A percentile compares a stretch with the other conserved stretches of the same genome.
These are phyloP conservation scores for Brassica napus DNA, from an alignment of 345 rosid species.

Conservation along the genomic window DNA sequence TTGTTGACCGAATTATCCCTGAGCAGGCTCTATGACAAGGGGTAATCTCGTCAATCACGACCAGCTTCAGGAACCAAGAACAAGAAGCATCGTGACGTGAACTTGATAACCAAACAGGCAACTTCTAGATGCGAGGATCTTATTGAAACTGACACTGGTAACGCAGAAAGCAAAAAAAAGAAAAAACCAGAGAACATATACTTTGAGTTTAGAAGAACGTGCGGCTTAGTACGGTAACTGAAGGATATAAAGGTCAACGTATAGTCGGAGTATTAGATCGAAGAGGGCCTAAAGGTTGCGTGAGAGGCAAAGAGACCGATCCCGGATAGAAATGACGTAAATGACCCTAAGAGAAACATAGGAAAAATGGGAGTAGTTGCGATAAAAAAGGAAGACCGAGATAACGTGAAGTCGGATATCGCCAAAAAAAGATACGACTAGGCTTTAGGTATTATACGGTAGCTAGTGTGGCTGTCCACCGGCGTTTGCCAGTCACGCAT, in stretches of 20 bases:
- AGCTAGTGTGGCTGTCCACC: neutral
- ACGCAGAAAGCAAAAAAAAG: neutral
- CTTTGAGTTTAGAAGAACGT: neutral
- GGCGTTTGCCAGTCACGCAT: neutral
- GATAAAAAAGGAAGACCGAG: slow-evolving; percentile 17
- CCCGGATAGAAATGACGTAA: slow-evolving; percentile 17
- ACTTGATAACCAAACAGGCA: slow-evolving; percentile 2
- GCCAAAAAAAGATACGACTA: neutral
- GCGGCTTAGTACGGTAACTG: neutral
- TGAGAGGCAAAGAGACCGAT: slow-evolving; percentile 31
- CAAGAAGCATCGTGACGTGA: slow-evolving; percentile 24
- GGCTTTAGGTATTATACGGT: slow-evolving; percentile 5
- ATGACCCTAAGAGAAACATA: neutral
- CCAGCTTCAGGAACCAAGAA: slow-evolving; percentile 6
- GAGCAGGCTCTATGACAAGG: neutral
- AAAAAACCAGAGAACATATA: neutral
- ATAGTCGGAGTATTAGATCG: slow-evolving; percentile 22
- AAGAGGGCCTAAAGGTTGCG: slow-evolving; percentile 6
- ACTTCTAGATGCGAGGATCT: neutral
- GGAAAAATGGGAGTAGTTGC: slow-evolving; percentile 3
- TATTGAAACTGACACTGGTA: neutral
- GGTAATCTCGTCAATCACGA: slow-evolving; percentile 14
- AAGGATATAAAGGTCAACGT: slow-evolving; percentile 12
- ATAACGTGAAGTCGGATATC: slow-evolving; percentile 20
- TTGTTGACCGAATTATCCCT: slow-evolving; percentile 24